Evolutionary conservation across 768 basidiomycete genomes (phyloP).

Genomic region (Rubroboletus satanas): DNA sequence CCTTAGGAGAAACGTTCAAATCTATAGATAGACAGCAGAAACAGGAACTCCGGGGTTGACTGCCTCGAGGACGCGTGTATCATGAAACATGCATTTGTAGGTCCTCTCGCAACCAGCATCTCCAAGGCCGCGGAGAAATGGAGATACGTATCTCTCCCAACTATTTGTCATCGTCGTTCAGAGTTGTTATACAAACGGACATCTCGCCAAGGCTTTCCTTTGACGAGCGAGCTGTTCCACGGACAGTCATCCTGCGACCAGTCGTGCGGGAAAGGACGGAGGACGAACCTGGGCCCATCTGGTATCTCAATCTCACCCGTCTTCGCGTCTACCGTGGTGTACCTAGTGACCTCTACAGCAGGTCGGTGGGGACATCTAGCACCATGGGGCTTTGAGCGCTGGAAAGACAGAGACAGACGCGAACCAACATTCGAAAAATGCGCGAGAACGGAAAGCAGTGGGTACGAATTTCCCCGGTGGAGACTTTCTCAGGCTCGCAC

Average conservation of each 20-base stretch:
- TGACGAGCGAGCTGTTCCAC: slow-evolving; percentile 28
- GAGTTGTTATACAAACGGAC: slow-evolving; percentile 23
- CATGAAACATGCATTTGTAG: slow-evolving; percentile 17
- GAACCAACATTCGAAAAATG: slow-evolving; percentile 64
- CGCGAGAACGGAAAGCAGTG: slow-evolving; percentile 74
- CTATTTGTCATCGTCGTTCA: slow-evolving; percentile 9
- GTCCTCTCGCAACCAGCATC: slow-evolving; percentile 3
- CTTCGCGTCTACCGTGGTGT: slow-evolving; percentile 44
- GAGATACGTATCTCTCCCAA: slow-evolving; percentile 6
- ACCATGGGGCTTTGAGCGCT: slow-evolving; percentile 4
- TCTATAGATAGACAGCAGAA: slow-evolving; percentile 30
- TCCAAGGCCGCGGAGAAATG: slow-evolving; percentile 23
- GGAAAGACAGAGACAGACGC: neutral
- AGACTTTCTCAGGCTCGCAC: slow-evolving; percentile 44
- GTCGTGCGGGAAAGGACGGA: slow-evolving; percentile 4
- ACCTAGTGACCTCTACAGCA: slow-evolving; percentile 66
- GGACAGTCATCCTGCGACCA: slow-evolving; percentile 6
- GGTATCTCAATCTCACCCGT: slow-evolving; percentile 53
- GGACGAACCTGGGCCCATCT: slow-evolving; percentile 37
- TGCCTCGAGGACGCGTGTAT: slow-evolving; percentile 21
- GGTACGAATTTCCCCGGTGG: slow-evolving; percentile 28
- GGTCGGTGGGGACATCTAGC: slow-evolving; percentile 62
- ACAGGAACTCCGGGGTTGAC: slow-evolving; percentile 25
- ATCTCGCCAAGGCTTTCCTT: slow-evolving; percentile 34
- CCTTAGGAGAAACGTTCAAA: slow-evolving; percentile 4